A percentile compares a stretch with the other conserved stretches of the same genome.
phyloP scores from a whole-genome alignment of 2,329 filamentous ascomycete genomes.

The Arthrobotrys sphaeroides region DNA sequence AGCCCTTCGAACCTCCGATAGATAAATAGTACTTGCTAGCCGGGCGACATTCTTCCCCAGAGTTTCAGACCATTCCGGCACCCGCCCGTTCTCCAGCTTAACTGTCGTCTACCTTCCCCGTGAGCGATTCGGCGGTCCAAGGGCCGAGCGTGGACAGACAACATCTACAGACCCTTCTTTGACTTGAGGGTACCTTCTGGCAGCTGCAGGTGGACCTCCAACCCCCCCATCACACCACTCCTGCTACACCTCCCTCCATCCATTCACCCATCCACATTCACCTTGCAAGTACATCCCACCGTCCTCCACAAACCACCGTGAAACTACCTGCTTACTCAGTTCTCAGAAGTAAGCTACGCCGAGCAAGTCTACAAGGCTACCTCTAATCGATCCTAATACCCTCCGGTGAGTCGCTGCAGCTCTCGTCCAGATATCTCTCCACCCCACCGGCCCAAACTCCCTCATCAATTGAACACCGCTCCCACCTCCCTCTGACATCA shows the following conservation, averaged over 20 bases:
- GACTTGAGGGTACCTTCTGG: neutral
- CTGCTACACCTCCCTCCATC: neutral
- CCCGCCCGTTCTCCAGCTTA: neutral
- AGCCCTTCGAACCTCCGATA: slow-evolving; percentile 15
- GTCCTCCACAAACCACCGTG: neutral
- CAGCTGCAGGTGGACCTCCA: neutral
- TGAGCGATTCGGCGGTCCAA: neutral
- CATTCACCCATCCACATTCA: neutral
- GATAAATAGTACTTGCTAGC: neutral
- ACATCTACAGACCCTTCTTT: neutral
- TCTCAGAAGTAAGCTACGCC: neutral
- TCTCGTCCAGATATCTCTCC: neutral
- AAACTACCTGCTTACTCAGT: neutral
- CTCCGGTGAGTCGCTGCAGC: neutral
- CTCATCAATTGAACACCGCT: neutral
- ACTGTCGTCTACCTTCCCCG: neutral
- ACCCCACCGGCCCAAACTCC: neutral
- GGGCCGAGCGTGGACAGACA: neutral
- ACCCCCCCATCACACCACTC: neutral
- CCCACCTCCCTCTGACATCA: neutral
- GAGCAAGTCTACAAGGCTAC: neutral
- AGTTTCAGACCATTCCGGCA: neutral
- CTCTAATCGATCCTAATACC: neutral
- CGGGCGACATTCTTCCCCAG: neutral
- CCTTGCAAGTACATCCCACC: neutral